Evolutionary conservation across 192 early-diverging fungal species (phyloP).

Genomic region (Allomyces javanicus): DNA sequence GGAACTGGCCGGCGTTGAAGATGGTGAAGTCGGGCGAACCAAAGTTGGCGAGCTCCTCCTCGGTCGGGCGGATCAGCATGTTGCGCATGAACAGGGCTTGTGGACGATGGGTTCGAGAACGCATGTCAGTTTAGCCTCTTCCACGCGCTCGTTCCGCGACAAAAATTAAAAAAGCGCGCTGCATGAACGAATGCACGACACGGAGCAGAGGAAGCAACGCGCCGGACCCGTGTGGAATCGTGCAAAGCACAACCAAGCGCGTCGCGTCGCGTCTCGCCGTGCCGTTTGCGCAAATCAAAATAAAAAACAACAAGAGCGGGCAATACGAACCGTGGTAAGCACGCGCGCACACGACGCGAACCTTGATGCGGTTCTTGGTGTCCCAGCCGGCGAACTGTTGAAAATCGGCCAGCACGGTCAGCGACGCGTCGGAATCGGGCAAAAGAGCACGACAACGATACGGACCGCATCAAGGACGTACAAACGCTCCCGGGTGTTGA

Average conservation of each 20-base stretch:
- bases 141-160: neutral
- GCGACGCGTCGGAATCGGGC: too few species aligned
- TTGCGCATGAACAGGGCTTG: constrained; percentile 82
- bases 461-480: constrained; percentile 76
- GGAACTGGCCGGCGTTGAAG: constrained; percentile 88
- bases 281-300: neutral
- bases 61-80: constrained; percentile 93
- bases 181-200: too few species aligned
- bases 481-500: constrained; percentile 80
- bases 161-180: neutral
- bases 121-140: neutral
- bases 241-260: too few species aligned
- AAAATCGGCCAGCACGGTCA: too few species aligned
- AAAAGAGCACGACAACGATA: too few species aligned
- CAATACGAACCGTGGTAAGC: constrained; percentile 55
- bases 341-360: constrained; percentile 80
- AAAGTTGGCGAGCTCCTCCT: constrained; percentile 72
- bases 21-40: constrained; percentile 96
- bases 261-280: too few species aligned
- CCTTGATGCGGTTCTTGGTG: constrained; percentile 92
- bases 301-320: neutral
- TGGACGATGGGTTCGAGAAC: neutral
- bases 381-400: constrained; percentile 79
- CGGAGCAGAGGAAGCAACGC: too few species aligned
- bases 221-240: too few species aligned